Conservation (phyloP, 2,329 filamentous ascomycete species). For the Colletotrichum destructivum region DNA sequence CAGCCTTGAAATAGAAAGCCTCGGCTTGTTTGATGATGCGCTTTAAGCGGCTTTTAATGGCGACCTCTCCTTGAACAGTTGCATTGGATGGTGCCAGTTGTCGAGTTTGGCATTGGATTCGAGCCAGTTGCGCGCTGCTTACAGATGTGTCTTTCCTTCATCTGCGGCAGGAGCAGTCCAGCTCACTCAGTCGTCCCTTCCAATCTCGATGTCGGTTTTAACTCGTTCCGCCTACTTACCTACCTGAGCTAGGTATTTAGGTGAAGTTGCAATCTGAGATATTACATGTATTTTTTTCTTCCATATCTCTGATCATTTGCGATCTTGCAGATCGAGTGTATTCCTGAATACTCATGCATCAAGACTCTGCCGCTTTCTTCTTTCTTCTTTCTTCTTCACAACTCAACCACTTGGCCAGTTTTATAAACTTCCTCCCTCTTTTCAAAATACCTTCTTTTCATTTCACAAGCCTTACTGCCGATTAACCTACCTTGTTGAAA, state of each 20-base stretch:
- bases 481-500: too few species aligned
- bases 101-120: background rate
- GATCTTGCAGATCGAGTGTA: background rate
- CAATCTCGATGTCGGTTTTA: too few species aligned
- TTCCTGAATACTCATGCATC: background rate
- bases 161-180: background rate
- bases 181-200: background rate
- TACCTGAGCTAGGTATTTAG: too few species aligned
- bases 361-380: background rate
- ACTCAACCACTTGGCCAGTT: background rate
- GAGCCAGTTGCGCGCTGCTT: background rate
- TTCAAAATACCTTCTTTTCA: background rate
- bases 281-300: background rate
- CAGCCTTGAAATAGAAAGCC: too few species aligned
- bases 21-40: too few species aligned
- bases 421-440: background rate
- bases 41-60: too few species aligned
- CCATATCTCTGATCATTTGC: background rate
- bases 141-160: background rate
- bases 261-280: background rate
- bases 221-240: too few species aligned
- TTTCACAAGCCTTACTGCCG: background rate
- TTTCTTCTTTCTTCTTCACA: background rate
- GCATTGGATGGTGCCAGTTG: too few species aligned
- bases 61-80: too few species aligned